Evolutionary conservation across 345 rosid genomes (phyloP).

Genomic region (Iberis pinnata): DNA sequence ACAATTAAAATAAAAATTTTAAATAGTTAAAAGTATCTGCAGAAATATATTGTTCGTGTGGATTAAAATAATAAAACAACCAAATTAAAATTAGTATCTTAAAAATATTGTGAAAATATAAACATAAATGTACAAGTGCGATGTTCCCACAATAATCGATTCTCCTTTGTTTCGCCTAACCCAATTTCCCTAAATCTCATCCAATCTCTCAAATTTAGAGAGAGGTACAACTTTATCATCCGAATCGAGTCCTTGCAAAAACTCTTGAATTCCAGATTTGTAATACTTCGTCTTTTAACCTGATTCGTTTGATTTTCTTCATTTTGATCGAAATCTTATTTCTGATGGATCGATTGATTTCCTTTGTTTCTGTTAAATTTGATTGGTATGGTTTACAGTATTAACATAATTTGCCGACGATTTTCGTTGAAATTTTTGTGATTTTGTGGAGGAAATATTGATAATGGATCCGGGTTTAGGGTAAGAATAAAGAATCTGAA

Average conservation of each 20-base stretch:
- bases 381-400: constrained; percentile 20
- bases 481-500: constrained; percentile 4
- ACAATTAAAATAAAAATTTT: too few relatives aligned
- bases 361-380: constrained; percentile 4
- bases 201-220: too few relatives aligned
- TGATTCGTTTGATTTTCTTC: background rate
- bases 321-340: constrained; percentile 6
- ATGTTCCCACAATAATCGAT: constrained; percentile 23
- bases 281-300: constrained; percentile 31
- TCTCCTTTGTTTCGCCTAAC: constrained; percentile 27
- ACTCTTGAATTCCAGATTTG: constrained; percentile 25
- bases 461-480: constrained; percentile 16
- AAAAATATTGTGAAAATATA: too few relatives aligned
- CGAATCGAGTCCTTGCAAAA: constrained; percentile 28
- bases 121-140: constrained; percentile 8
- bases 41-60: too few relatives aligned
- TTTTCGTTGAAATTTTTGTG: too few relatives aligned
- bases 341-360: constrained; percentile 12
- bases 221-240: constrained; percentile 30
- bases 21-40: too few relatives aligned
- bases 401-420: background rate
- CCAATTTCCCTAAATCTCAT: constrained; percentile 29
- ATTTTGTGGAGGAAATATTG: constrained; percentile 5
- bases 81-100: too few relatives aligned
- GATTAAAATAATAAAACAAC: too few relatives aligned